Evolutionary conservation across 75 land plant genomes (phyloP), one percentile per base, ranked within the genome.

Genomic region (Picea glauca): DNA sequence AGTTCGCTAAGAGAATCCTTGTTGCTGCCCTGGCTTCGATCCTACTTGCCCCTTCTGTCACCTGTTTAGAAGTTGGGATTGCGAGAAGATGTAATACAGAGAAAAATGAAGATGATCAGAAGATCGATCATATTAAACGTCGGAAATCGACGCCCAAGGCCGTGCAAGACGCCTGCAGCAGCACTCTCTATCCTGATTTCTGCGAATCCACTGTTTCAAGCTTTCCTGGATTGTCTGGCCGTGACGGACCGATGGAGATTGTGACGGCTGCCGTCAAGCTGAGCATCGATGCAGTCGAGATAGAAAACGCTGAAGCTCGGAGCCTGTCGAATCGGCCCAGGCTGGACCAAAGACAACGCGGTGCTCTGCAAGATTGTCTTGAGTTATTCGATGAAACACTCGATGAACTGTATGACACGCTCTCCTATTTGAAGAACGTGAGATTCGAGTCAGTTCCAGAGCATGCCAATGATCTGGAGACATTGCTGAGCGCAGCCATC

Each of bases 331-430:
- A 32, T 17, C 13, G n/a, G 31, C 80, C 77, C 31, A 30, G 26
- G 3, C 54, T 73, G 56, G 64, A 86, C 77, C 12, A 60, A 1
- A 58, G 74, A 5, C 78, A 83, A 6, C 32, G 30, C 6, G 57
- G 60, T 2, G 93, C 93, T 21, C 72, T 88, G 60, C 60, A 75
- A 65, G 94, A 92, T 78, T 92, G 94, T 33, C 65, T 85, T 38
- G 88, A 90, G 81, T 86, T 92, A 62, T 54, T 86, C 31, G 75
- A 78, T 46, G 62, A 75, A 70, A 87, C 91, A 50, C 35, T 85
- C 32, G 83, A 82, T 46, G 79, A 84, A 74, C 80, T 87, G 62
- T 18, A 33, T n/a, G 14, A 30, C 64, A 23, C 81, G 17, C 40
- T 79, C 46, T 2, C 60, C 54, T 87, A 87, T 60, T 81, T 89